These are phyloP conservation scores for Boletellus sp. DNA, from an alignment of 768 basidiomycete species.

Conservation along the genomic window DNA sequence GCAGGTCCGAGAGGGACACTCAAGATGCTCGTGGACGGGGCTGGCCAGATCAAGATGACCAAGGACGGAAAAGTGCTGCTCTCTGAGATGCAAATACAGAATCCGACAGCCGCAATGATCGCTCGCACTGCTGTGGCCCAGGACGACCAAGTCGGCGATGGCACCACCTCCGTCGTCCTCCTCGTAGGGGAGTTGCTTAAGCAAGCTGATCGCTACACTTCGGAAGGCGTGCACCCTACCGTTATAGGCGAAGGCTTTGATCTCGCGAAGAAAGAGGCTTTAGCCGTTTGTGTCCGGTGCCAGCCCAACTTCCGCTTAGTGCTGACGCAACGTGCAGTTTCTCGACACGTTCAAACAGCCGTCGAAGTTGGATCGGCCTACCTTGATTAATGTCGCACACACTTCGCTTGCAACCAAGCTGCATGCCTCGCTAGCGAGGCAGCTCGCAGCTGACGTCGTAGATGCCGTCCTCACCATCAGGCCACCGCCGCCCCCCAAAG, in stretches of 20 bases:
- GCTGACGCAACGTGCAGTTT: conserved; percentile 56
- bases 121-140: conserved; percentile 97
- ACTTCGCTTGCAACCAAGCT: conserved; percentile 97
- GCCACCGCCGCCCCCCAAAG: conserved; percentile 58
- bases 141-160: conserved; percentile 98
- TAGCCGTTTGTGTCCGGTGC: conserved; percentile 55
- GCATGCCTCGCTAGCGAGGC: conserved; percentile 72
- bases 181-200: conserved; percentile 94
- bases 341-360: conserved; percentile 85
- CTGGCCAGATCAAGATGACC: conserved; percentile 99
- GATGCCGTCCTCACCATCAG: conserved; percentile 92
- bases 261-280: conserved; percentile 93
- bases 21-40: conserved; percentile 99
- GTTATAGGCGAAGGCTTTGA: conserved; percentile 95
- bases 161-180: conserved; percentile 94
- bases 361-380: conserved; percentile 78
- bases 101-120: conserved; percentile 99
- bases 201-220: conserved; percentile 96
- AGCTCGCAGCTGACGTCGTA: conserved; percentile 88
- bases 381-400: conserved; percentile 87
- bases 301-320: conserved; percentile 8
- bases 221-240: conserved; percentile 97
- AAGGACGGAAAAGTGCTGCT: conserved; percentile 98
- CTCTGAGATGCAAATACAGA: conserved; percentile 99
- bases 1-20: conserved; percentile 93